These are phyloP conservation scores for Scutellospora calospora DNA, from an alignment of 371 early-diverging fungal species.

Conservation along the genomic window DNA sequence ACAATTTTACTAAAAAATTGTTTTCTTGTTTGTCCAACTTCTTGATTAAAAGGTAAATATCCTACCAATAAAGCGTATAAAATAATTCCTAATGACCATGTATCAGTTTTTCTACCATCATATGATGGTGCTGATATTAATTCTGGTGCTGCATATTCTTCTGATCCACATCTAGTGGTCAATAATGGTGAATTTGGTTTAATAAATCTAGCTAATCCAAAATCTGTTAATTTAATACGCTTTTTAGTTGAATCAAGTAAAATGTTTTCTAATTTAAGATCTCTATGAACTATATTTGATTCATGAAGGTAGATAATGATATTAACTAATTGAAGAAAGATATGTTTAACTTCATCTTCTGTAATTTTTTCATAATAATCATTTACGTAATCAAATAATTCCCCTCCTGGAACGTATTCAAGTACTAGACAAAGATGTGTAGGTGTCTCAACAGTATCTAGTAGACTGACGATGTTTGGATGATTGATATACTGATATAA, in stretches of 20 bases:
- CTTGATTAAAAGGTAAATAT: conserved; percentile 63
- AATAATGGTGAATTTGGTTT: conserved; percentile 63
- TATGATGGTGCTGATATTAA: conserved; percentile 71
- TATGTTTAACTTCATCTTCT: conserved; percentile 60
- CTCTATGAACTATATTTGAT: conserved; percentile 82
- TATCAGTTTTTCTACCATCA: conserved; percentile 72
- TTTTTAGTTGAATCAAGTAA: conserved; percentile 40
- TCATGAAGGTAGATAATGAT: conserved; percentile 81
- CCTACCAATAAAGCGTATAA: conserved; percentile 69
- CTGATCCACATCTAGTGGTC: conserved; percentile 72
- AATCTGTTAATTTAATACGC: conserved; percentile 73
- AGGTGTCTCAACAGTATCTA: conserved; percentile 76
- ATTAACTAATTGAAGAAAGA: conserved; percentile 77
- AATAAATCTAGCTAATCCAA: conserved; percentile 71
- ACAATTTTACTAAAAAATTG: conserved; percentile 54
- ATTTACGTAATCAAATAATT: conserved; percentile 71
- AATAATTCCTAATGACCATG: conserved; percentile 79
- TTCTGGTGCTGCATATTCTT: conserved; percentile 91
- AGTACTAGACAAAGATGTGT: conserved; percentile 68
- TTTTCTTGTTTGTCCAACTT: conserved; percentile 49
- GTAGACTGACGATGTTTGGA: conserved; percentile 74
- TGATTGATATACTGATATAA: conserved; percentile 74
- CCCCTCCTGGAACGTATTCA: conserved; percentile 73
- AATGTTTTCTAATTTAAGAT: conserved; percentile 44
- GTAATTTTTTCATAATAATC: conserved; percentile 47